A percentile compares a stretch with the other conserved stretches of the same genome.
These are phyloP conservation scores for Ascocoryne sarcoides DNA, from an alignment of 2,329 filamentous ascomycete genomes.

Conservation along the genomic window DNA sequence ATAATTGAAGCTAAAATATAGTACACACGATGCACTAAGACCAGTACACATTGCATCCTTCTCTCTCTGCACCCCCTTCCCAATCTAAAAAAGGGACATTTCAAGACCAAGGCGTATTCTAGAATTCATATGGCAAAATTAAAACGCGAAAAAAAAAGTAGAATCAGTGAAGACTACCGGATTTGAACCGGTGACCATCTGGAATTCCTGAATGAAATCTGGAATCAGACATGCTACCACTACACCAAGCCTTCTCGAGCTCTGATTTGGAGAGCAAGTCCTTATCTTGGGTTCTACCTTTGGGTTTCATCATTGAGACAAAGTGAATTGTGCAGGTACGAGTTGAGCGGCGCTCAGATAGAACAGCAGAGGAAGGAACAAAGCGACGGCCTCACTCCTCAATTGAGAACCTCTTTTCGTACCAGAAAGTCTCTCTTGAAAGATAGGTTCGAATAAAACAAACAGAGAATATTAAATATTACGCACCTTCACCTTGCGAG, in stretches of 20 bases:
- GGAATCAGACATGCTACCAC: slow-evolving; percentile 13
- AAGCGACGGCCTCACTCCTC: background rate
- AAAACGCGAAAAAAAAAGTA: background rate
- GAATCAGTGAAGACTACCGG: slow-evolving; percentile 5
- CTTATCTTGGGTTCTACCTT: too few relatives aligned
- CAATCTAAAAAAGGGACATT: too few relatives aligned
- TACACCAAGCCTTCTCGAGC: slow-evolving; percentile 6
- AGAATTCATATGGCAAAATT: background rate
- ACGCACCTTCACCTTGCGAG: slow-evolving; percentile 28
- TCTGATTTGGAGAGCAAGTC: too few relatives aligned
- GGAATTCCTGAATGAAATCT: too few relatives aligned
- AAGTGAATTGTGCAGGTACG: background rate
- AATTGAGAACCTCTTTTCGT: background rate
- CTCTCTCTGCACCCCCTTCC: too few relatives aligned
- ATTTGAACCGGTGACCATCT: slow-evolving; percentile 7
- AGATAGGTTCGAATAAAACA: background rate
- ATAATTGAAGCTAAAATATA: too few relatives aligned
- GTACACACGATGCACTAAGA: too few relatives aligned
- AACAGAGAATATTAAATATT: background rate
- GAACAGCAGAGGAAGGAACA: background rate
- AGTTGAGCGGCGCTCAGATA: background rate
- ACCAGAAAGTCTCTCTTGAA: background rate
- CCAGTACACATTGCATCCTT: too few relatives aligned
- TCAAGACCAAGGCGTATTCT: too few relatives aligned
- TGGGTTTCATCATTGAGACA: too few relatives aligned